These are phyloP conservation scores for Selaginella moellendorffii DNA, from an alignment of 75 land plant species.

Conservation along the genomic window DNA sequence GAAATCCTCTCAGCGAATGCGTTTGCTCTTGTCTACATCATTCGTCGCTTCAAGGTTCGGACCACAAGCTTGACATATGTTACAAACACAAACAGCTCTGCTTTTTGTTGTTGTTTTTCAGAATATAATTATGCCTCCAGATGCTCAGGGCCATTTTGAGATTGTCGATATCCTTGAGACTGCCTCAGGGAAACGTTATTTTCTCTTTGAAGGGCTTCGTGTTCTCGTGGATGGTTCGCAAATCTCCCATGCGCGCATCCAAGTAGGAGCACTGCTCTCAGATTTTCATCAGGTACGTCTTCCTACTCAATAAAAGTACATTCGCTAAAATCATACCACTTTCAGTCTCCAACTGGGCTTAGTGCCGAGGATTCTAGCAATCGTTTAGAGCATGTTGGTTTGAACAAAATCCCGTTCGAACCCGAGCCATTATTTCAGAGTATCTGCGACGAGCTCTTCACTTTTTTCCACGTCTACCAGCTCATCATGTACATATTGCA, in stretches of 20 bases:
- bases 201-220: slow-evolving; percentile 27
- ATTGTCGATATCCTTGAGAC: slow-evolving; percentile 16
- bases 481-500: slow-evolving; percentile 30
- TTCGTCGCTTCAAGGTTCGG: slow-evolving; percentile 19
- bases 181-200: slow-evolving; percentile 15
- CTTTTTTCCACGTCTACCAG: slow-evolving; percentile 33
- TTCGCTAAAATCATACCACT: background rate
- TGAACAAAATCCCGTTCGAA: slow-evolving; percentile 28
- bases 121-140: slow-evolving; percentile 14
- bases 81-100: too few species aligned
- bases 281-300: slow-evolving; percentile 26
- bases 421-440: slow-evolving; percentile 23
- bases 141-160: slow-evolving; percentile 22
- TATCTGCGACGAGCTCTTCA: slow-evolving; percentile 18
- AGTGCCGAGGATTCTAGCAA: slow-evolving; percentile 16
- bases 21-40: slow-evolving; percentile 13
- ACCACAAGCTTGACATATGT: too few species aligned
- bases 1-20: slow-evolving; percentile 28
- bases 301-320: background rate
- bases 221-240: slow-evolving; percentile 13
- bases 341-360: slow-evolving; percentile 16
- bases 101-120: slow-evolving; percentile 12
- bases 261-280: slow-evolving; percentile 12
- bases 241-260: slow-evolving; percentile 14
- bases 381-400: slow-evolving; percentile 19